These are phyloP conservation scores for Diversispora epigaea DNA, from an alignment of 192 early-diverging fungal genomes.

Conservation along the genomic window DNA sequence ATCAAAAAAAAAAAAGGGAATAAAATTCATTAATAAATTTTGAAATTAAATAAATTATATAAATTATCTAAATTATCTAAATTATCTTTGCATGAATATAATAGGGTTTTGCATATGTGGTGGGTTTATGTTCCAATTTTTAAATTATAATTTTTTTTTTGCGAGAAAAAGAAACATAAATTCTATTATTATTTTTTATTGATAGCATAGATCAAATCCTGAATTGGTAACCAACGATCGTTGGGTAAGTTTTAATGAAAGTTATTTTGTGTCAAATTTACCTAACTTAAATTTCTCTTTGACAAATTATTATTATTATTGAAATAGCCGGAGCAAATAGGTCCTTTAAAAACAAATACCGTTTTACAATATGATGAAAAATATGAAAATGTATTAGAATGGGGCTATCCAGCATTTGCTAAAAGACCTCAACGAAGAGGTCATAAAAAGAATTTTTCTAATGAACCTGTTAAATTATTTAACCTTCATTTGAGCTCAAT, in stretches of 20 bases:
- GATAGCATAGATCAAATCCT: neutral
- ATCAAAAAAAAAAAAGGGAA: neutral
- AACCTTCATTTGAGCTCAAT: conserved; percentile 52
- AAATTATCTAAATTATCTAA: too few species aligned
- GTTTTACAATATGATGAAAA: conserved; percentile 15
- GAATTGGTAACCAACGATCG: neutral
- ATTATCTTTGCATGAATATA: neutral
- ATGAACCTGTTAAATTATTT: conserved; percentile 33
- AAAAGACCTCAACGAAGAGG: neutral
- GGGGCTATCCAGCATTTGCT: neutral
- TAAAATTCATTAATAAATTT: too few species aligned
- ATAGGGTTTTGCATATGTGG: neutral
- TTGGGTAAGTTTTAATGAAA: neutral
- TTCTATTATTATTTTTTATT: neutral
- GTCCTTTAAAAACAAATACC: neutral
- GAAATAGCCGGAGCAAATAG: neutral
- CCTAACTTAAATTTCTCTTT: neutral
- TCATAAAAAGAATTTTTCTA: neutral
- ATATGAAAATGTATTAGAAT: neutral
- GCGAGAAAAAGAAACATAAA: too few species aligned
- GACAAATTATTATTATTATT: neutral
- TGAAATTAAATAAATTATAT: too few species aligned
- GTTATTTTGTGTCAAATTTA: neutral
- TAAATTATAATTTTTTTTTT: too few species aligned
- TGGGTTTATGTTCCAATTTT: too few species aligned